These are phyloP conservation scores for Penicillium longicatenatum DNA, from an alignment of 495 filamentous ascomycete species.

Conservation along the genomic window DNA sequence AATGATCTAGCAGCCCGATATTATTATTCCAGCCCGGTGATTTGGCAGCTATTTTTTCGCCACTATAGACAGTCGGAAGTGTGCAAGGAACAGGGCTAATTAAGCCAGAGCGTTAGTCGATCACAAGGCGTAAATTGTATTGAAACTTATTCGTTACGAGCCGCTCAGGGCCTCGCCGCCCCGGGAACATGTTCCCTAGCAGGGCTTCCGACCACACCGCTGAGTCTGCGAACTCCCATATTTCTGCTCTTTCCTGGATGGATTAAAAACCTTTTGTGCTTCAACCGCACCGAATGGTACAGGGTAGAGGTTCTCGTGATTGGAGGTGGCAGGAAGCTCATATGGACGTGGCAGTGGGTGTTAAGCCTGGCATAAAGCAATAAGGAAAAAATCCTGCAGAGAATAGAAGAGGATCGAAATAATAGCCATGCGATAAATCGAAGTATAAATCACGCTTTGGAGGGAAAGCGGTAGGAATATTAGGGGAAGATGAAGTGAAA, in stretches of 20 bases:
- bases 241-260: neutral
- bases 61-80: conserved; percentile 22
- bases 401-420: no score
- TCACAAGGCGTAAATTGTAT: conserved; percentile 21
- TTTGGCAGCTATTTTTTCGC: conserved; percentile 26
- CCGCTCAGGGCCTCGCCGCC: conserved; percentile 4
- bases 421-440: neutral
- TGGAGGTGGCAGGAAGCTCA: no score
- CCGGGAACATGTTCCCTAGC: neutral
- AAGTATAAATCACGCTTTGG: neutral
- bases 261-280: neutral
- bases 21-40: conserved; percentile 21
- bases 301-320: neutral
- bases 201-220: neutral
- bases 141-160: conserved; percentile 18
- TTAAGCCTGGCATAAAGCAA: neutral
- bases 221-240: neutral
- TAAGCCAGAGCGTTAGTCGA: conserved; percentile 22
- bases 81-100: conserved; percentile 26
- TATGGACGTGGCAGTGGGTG: no score
- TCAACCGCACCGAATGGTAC: neutral
- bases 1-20: conserved; percentile 17
- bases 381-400: neutral
- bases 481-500: neutral
- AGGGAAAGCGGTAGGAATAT: neutral